A percentile compares a stretch with the other conserved stretches of the same genome.
phyloP scores from a whole-genome alignment of 257 asterid genomes.

The Forsythia viridissima region DNA sequence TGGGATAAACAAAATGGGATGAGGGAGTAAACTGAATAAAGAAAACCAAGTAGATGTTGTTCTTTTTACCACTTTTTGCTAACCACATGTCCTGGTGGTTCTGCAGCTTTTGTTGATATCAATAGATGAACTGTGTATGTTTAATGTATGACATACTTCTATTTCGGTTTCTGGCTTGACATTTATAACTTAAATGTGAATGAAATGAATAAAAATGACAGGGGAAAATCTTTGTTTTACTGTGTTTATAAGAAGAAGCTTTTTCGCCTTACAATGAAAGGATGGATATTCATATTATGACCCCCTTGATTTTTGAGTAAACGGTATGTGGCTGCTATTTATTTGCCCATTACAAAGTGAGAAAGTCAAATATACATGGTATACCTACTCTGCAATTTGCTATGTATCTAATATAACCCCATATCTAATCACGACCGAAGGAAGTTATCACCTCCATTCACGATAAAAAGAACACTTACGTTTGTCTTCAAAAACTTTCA shows the following conservation, averaged over 20 bases:
- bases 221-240: neutral
- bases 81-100: neutral
- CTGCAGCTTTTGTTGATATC: neutral
- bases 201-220: neutral
- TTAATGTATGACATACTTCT: neutral
- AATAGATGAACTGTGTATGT: neutral
- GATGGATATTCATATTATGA: neutral
- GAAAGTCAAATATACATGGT: neutral
- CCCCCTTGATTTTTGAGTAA: neutral
- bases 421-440: neutral
- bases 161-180: neutral
- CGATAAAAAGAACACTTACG: too few relatives aligned
- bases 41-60: neutral
- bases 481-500: too few relatives aligned
- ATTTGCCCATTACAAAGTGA: neutral
- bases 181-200: neutral
- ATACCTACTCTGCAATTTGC: neutral
- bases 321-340: neutral
- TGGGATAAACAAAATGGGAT: neutral
- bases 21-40: neutral
- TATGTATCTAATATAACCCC: neutral
- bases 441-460: too few relatives aligned
- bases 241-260: neutral
- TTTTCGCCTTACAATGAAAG: neutral
- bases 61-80: neutral